Evolutionary conservation across 495 filamentous ascomycete species (phyloP), one percentile per base, ranked within the genome.

Genomic region (Lichina pygmaea): DNA sequence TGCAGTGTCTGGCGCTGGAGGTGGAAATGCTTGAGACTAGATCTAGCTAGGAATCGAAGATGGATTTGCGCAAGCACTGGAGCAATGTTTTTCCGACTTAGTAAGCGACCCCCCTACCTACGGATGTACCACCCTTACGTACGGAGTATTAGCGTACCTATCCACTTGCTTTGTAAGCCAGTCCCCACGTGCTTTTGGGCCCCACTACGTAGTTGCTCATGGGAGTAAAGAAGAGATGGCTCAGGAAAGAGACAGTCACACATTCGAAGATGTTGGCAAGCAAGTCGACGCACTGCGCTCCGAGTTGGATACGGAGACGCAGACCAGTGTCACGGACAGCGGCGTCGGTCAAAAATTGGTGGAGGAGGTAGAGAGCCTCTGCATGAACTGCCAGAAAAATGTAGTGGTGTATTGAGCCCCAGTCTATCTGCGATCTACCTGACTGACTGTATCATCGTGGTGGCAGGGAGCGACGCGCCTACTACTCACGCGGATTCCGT

Each of bases 351-450:
- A 61, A 43, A 74, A 63, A 53, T 59, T 72, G 7, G 74, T 80
- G 30, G 77, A 84, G 40, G 70, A 73, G 51, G 70, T 74, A 41
- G 68, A 85, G 52, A 76, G 70, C 52, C 60, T 85, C 30, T 86
- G 81, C 61, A 84, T 86, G 77, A 81, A 81, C 58, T 86, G 81
- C 57, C 75, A 84, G 49, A 72, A 86, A 50, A 75, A 92, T 68
- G 83, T 85, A 67, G 50, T 71, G 58, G 36, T 39, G 36, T 11
- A 6, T 5, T 15, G 24, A 24, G 24, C 24, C 24, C 24, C 24
- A 4, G 24, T 1, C 49, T 1, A 30, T 24, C 24, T 24, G 24
- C 4, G 24, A 24, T 24, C 24, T 4, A 24, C 24, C 24, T 24
- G 24, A 24, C 24, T 24, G 24, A 24, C 24, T 24, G 24, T 4